Conservation (phyloP, 371 early-diverging fungal genomes). For the Mortierella sp. region DNA sequence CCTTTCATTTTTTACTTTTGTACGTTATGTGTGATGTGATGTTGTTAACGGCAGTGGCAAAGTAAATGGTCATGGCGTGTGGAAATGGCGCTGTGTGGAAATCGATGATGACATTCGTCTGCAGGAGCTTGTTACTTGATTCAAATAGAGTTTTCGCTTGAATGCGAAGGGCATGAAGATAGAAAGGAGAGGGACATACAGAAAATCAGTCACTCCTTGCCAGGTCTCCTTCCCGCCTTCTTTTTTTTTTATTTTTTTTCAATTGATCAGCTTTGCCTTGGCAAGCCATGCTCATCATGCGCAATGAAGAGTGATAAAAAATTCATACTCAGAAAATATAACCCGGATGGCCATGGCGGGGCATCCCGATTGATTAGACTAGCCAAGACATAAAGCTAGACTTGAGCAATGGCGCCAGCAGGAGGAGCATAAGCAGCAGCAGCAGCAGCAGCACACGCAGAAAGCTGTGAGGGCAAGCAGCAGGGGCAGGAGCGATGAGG, state of each 20-base stretch:
- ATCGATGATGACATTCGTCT: background rate
- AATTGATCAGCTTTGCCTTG: background rate
- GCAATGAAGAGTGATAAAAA: background rate
- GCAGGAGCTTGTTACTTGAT: no score
- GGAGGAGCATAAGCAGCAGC: background rate
- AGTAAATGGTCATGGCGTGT: no score
- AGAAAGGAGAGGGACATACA: no score
- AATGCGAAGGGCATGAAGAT: background rate
- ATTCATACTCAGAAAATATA: background rate
- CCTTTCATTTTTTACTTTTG: background rate
- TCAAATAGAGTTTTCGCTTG: no score
- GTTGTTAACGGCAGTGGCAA: background rate
- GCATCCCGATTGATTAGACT: background rate
- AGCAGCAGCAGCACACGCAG: background rate
- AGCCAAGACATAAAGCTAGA: no score
- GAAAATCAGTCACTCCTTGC: background rate
- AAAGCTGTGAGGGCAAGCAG: background rate
- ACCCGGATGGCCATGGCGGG: background rate
- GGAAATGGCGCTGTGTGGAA: background rate
- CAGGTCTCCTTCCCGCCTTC: background rate
- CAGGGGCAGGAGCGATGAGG: conserved; percentile 4
- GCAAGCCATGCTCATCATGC: no score
- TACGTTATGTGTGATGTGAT: background rate
- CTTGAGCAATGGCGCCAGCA: no score
- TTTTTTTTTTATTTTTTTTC: background rate